phyloP scores from a whole-genome alignment of 352 stramenopile genomes.

The Phytophthora hybrid region DNA sequence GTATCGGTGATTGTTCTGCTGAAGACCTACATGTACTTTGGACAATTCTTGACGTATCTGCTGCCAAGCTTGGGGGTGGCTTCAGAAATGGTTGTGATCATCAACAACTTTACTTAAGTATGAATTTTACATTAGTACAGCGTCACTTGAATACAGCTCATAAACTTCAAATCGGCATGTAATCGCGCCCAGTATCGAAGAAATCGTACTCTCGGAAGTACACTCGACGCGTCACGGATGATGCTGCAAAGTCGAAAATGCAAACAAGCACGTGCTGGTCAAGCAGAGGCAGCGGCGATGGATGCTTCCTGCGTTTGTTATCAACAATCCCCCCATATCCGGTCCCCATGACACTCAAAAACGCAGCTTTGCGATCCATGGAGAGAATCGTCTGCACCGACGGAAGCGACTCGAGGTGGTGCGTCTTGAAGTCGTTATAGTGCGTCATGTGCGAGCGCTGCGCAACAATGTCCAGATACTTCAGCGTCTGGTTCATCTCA shows the following conservation, averaged over 20 bases:
- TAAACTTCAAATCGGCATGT: constrained; percentile 27
- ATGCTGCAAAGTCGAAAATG: constrained; percentile 36
- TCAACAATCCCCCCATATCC: constrained; percentile 1
- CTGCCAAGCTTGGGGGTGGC: no score
- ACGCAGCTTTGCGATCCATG: constrained; percentile 25
- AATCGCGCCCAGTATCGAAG: constrained; percentile 25
- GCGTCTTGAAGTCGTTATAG: constrained; percentile 31
- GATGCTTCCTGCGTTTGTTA: constrained; percentile 23
- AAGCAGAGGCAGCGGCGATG: constrained; percentile 14
- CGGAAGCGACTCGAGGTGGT: constrained; percentile 30
- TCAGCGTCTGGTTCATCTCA: constrained; percentile 25
- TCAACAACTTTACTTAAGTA: no score
- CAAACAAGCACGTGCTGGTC: constrained; percentile 27
- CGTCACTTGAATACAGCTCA: neutral
- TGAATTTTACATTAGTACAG: no score
- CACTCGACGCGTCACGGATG: constrained; percentile 26
- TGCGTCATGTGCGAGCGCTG: constrained; percentile 18
- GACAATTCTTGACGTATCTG: no score
- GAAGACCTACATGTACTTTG: no score
- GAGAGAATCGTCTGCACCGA: constrained; percentile 7
- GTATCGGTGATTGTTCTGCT: no score
- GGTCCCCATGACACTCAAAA: constrained; percentile 32
- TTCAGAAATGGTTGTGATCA: no score
- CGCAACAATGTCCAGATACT: constrained; percentile 36
- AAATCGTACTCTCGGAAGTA: constrained; percentile 37